Evolutionary conservation across 768 basidiomycete genomes (phyloP), one percentile per base, ranked within the genome.

Genomic region (Dictyophora rubrovolvata): DNA sequence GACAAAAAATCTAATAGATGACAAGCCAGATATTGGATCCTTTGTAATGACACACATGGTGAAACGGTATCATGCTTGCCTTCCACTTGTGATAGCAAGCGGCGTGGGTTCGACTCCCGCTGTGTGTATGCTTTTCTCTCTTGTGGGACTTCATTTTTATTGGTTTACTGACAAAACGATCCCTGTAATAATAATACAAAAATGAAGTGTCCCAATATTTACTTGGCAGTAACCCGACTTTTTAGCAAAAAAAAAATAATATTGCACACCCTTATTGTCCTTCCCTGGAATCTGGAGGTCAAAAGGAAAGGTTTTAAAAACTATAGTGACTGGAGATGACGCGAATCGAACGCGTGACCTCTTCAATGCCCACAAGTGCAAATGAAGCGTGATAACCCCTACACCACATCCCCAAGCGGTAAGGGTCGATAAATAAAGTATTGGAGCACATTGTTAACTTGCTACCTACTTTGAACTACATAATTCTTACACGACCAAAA

Each of bases 1-100:
- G 4, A 2, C 28, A 28, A 28, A 28, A 28, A 7, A 28, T 3
- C 7, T 3, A 28, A 28, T 28, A 28, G 2, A 28, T 28, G n/a
- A n/a, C n/a, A n/a, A n/a, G n/a, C n/a, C 7, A 28, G 28, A 28
- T 28, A 28, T 28, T 28, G n/a, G n/a, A 51, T 14, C 14, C 28
- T 16, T 22, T 51, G 49, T 4, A 22, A 52, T n/a, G 11, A 60
- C 59, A 54, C 53, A 42, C 51, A 53, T 60, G 59, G 59, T 60
- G 59, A 60, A 60, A 60, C 53, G 59, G 59, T 60, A 60, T 60
- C 59, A 60, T 60, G 59, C 59, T 60, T 60, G 59, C 59, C 59
- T 60, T 60, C 59, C 59, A 60, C 20, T 47, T 36, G 17, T 35
- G 14, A 28, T 48, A 60, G 59, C 59, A 60, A 60, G 59, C 59